Conservation (phyloP, 805 yeast species). For the Nadsonia fulvescens region DNA sequence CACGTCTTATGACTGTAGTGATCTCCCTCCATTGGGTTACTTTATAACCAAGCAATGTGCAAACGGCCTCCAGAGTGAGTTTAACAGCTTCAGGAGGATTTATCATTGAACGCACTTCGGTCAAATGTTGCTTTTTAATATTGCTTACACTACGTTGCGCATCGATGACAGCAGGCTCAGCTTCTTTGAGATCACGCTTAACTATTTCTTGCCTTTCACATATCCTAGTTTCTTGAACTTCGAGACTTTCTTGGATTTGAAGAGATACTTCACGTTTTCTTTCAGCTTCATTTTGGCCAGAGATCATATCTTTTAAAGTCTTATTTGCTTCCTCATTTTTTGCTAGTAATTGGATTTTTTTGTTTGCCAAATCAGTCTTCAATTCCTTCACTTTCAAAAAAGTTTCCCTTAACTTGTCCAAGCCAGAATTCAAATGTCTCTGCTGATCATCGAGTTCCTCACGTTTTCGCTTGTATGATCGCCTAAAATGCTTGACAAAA, state of each 20-base stretch:
- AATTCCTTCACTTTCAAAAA: constrained; percentile 51
- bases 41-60: constrained; percentile 58
- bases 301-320: constrained; percentile 58
- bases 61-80: constrained; percentile 72
- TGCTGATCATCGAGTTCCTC: constrained; percentile 42
- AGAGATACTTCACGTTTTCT: constrained; percentile 73
- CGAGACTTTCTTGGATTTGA: constrained; percentile 52
- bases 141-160: constrained; percentile 84
- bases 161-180: constrained; percentile 70
- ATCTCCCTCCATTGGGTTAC: constrained; percentile 66
- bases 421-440: constrained; percentile 53
- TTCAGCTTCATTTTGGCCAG: constrained; percentile 84
- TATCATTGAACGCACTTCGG: constrained; percentile 74
- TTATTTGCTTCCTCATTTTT: constrained; percentile 55
- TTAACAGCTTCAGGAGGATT: constrained; percentile 85
- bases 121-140: constrained; percentile 79
- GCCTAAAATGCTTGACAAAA: constrained; percentile 28
- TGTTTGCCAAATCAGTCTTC: constrained; percentile 32
- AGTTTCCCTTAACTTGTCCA: constrained; percentile 60
- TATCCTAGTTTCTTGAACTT: constrained; percentile 46
- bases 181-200: constrained; percentile 44
- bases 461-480: constrained; percentile 26
- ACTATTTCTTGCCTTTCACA: constrained; percentile 35
- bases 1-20: constrained; percentile 59
- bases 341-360: constrained; percentile 27